Conservation (phyloP, 2,329 filamentous ascomycete genomes). For the Arthroderma uncinatum region DNA sequence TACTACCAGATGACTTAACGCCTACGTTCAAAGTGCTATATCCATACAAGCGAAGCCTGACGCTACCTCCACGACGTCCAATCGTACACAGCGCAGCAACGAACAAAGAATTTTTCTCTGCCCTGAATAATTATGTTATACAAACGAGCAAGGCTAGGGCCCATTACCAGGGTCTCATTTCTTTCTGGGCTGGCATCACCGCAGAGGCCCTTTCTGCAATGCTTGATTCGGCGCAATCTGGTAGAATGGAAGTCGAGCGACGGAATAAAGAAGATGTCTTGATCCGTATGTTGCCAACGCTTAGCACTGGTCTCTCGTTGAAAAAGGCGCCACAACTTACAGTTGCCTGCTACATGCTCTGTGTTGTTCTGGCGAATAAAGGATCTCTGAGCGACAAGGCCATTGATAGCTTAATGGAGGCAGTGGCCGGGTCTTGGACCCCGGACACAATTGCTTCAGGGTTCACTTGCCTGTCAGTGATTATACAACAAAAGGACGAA, state of each 20-base stretch:
- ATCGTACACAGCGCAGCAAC: slow-evolving; percentile 75
- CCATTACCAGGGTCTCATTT: slow-evolving; percentile 65
- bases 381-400: slow-evolving; percentile 65
- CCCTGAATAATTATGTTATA: slow-evolving; percentile 68
- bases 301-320: slow-evolving; percentile 68
- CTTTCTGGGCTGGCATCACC: slow-evolving; percentile 83
- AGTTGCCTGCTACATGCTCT: slow-evolving; percentile 82
- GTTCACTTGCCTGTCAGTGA: slow-evolving; percentile 66
- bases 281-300: slow-evolving; percentile 54
- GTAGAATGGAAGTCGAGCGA: slow-evolving; percentile 61
- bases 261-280: slow-evolving; percentile 71
- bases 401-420: slow-evolving; percentile 81
- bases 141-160: slow-evolving; percentile 59
- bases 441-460: slow-evolving; percentile 60
- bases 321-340: slow-evolving; percentile 67
- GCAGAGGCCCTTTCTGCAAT: slow-evolving; percentile 77
- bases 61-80: slow-evolving; percentile 64
- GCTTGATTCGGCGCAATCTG: slow-evolving; percentile 65
- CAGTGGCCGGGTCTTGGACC: slow-evolving; percentile 67
- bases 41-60: slow-evolving; percentile 70
- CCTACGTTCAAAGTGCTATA: slow-evolving; percentile 70
- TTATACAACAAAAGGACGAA: slow-evolving; percentile 67
- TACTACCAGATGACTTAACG: slow-evolving; percentile 64
- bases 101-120: slow-evolving; percentile 62
- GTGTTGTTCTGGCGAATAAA: slow-evolving; percentile 75